Evolutionary conservation across 495 filamentous ascomycete genomes (phyloP).

Genomic region (Copromyces sp.): DNA sequence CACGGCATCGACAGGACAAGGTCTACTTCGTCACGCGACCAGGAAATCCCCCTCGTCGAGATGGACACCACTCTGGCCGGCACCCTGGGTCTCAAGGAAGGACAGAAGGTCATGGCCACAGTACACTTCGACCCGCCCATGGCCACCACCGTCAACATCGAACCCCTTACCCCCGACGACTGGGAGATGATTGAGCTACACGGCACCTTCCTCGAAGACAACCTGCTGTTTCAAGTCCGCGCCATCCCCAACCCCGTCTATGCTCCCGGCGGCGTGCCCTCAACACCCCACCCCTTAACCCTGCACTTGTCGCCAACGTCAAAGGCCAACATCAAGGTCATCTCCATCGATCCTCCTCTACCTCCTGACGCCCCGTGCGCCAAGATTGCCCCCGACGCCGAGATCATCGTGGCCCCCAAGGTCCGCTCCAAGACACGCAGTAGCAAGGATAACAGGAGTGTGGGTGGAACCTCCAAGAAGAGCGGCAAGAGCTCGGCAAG

Average conservation of each 20-base stretch:
- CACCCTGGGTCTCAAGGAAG: slow-evolving; percentile 69
- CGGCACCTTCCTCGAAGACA: slow-evolving; percentile 87
- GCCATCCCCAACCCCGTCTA: slow-evolving; percentile 79
- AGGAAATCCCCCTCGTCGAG: slow-evolving; percentile 68
- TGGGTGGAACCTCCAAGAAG: slow-evolving; percentile 53
- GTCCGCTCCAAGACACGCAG: slow-evolving; percentile 39
- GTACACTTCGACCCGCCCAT: slow-evolving; percentile 85
- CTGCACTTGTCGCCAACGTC: slow-evolving; percentile 93
- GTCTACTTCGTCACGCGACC: slow-evolving; percentile 48
- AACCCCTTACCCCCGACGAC: slow-evolving; percentile 86
- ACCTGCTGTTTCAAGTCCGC: slow-evolving; percentile 85
- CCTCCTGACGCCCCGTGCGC: slow-evolving; percentile 65
- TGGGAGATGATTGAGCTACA: slow-evolving; percentile 99
- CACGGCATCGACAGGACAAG: slow-evolving; percentile 57
- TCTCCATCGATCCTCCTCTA: slow-evolving; percentile 64
- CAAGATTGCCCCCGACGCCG: slow-evolving; percentile 85
- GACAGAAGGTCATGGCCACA: slow-evolving; percentile 61
- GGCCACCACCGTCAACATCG: slow-evolving; percentile 88
- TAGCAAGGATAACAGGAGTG: slow-evolving; percentile 55
- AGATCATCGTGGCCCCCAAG: slow-evolving; percentile 95
- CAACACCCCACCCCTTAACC: slow-evolving; percentile 65
- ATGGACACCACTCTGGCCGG: slow-evolving; percentile 84
- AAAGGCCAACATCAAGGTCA: slow-evolving; percentile 80
- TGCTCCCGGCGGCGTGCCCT: slow-evolving; percentile 31
- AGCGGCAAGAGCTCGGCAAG: slow-evolving; percentile 67